phyloP scores from a whole-genome alignment of 1,139 yeast genomes.

The Diutina mesorugosa region DNA sequence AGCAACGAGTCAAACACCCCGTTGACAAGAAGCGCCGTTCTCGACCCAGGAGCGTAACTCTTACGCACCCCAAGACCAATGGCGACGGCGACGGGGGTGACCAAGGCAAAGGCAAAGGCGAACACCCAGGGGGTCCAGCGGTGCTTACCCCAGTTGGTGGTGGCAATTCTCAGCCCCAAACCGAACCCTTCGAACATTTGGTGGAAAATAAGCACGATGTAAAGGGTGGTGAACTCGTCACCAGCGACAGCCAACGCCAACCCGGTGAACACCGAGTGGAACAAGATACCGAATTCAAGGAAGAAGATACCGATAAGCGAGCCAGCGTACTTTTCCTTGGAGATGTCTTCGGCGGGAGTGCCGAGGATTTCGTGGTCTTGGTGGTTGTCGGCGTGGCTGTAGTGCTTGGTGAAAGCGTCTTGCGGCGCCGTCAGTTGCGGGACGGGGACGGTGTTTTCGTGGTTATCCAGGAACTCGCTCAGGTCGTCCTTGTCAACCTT shows the following conservation, averaged over 20 bases:
- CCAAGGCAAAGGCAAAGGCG: slow-evolving; percentile 48
- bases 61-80: slow-evolving; percentile 76
- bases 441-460: neutral
- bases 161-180: slow-evolving; percentile 74
- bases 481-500: slow-evolving; percentile 1
- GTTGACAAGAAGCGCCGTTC: slow-evolving; percentile 53
- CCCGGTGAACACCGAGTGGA: slow-evolving; percentile 76
- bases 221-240: slow-evolving; percentile 61
- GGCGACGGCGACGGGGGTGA: slow-evolving; percentile 77
- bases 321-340: slow-evolving; percentile 30
- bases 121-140: slow-evolving; percentile 39
- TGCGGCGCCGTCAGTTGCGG: neutral
- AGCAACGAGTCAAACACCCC: slow-evolving; percentile 79
- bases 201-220: slow-evolving; percentile 76
- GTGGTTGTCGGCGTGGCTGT: slow-evolving; percentile 34
- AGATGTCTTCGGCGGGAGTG: slow-evolving; percentile 22
- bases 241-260: slow-evolving; percentile 61
- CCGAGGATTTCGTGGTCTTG: slow-evolving; percentile 37
- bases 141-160: slow-evolving; percentile 43
- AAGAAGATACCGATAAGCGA: slow-evolving; percentile 38
- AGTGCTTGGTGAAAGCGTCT: slow-evolving; percentile 27
- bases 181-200: slow-evolving; percentile 92
- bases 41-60: slow-evolving; percentile 45
- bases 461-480: neutral
- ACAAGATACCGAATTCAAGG: slow-evolving; percentile 67